Conservation (phyloP, 352 stramenopile species). For the Thraustotheca clavata region DNA sequence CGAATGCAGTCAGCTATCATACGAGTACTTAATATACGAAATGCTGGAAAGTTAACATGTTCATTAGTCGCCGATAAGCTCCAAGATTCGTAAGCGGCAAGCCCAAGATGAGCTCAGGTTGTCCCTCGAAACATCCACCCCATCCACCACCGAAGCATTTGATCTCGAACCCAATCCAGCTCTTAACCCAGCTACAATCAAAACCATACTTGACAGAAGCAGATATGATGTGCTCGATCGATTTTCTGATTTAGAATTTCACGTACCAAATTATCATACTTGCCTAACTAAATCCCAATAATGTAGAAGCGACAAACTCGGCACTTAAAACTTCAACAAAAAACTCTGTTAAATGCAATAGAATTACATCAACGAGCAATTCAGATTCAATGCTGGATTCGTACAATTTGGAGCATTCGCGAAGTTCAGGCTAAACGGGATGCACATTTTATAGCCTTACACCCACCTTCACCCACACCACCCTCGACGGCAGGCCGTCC, state of each 20-base stretch:
- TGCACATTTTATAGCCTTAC: not conserved
- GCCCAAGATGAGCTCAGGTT: conserved; percentile 4
- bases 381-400: conserved; percentile 8
- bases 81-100: conserved; percentile 17
- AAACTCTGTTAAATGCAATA: not conserved
- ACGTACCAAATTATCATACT: not conserved
- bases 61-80: conserved; percentile 5
- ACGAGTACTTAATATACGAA: not conserved
- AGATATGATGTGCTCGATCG: conserved; percentile 8
- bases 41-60: not conserved
- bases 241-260: conserved; percentile 5
- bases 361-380: not conserved
- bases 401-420: not conserved
- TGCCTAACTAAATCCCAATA: not conserved
- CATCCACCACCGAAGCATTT: not conserved
- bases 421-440: not conserved
- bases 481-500: not conserved
- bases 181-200: not conserved
- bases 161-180: not conserved
- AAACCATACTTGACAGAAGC: conserved; percentile 9
- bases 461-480: not conserved
- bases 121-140: not conserved
- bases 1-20: conserved; percentile 19
- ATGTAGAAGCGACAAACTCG: not conserved
- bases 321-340: not conserved